Evolutionary conservation across 148 eudicot species (phyloP), one percentile per base, ranked within the genome.

Genomic region (Fagopyrum tataricum): DNA sequence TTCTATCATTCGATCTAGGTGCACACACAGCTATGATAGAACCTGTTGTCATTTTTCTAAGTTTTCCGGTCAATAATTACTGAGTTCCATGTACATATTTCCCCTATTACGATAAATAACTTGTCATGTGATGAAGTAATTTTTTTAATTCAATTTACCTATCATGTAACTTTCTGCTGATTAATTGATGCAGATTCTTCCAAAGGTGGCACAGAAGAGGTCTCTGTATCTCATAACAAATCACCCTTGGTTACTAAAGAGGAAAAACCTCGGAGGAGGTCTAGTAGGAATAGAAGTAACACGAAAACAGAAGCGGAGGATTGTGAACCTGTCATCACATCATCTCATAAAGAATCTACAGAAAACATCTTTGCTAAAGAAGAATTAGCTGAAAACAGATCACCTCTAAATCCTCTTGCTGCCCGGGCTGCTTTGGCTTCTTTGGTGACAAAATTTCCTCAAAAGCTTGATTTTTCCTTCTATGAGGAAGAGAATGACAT

Each of bases 371-470:
- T 39, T 37, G 13, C 44, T 43, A 64, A 37, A 14, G 82, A 83
- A 46, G 73, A 75, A 42, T 67, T 59, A 44, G 41, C 75, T 31
- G 85, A 73, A 74, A 84, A 41, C 76, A 73, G 76, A 77, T 80
- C 86, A 58, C 80, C 78, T 71, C 82, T 79, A 41, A 86, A 70
- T 81, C 92, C 90, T 73, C 87, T 86, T 67, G 84, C 88, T 67
- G 87, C 90, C 77, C 77, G 86, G 74, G 92, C 90, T 72, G 83
- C 81, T 82, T 75, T 89, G 74, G 93, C 88, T 48, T 89, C 83
- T 21, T 73, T 80, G 75, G 76, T 80, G 64, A 81, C 85, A 66
- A 80, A 88, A 10, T 43, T 76, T 67, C 84, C 86, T 53, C 79
- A 78, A 21, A 79, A 75, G 61, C 61, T 75, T 67, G 84, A 79